Evolutionary conservation across 2,329 filamentous ascomycete species (phyloP), one percentile per base, ranked within the genome.

Genomic region (Colletotrichum liaoningense): DNA sequence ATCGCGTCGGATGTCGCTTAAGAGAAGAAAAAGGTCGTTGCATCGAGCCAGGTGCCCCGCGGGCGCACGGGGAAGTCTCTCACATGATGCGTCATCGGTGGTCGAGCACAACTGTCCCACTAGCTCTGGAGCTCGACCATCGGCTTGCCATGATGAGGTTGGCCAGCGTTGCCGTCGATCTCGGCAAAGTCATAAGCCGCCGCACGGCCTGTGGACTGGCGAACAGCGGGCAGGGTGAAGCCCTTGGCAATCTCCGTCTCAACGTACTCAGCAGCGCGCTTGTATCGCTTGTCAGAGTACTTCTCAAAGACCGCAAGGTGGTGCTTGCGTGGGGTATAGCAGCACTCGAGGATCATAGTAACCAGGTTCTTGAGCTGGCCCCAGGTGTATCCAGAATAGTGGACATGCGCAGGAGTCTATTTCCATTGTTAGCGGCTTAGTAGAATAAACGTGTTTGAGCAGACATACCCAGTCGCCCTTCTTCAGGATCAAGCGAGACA

Each of bases 371-470:
- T 92, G 69, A 99, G 87, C 83, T 99, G 97, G 58, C 87, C 85
- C 85, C 93, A 95, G 2, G 95, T 98, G 85, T 99, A 98, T 67
- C 94, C 94, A 46, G 96, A 97, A 84, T 97, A 98, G 84, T 97
- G 92, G 46, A 97, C 92, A 80, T 99, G 97, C 22, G 93, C 90
- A 75, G 91, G 90, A 73, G 93, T 92, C 95, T 97, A 75, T 6
- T 67, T 46, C 60, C 62, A 49, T 26, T 66, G 77, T 88, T 83
- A 88, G 84, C 75, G 63, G 30, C 54, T 60, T 55, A 64, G 33
- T 11, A 59, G 55, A 49, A 33, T 6, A 30, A 5, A 16, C 57
- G 2, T 12, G 22, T 28, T 24, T 38, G 33, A 24, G n/a, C 12
- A 8, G 28, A 87, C 94, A 84, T 91, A 97, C 95, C 97, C 97